phyloP scores from a whole-genome alignment of 2,329 filamentous ascomycete species.

The Ophiostoma novo-ulmi region DNA sequence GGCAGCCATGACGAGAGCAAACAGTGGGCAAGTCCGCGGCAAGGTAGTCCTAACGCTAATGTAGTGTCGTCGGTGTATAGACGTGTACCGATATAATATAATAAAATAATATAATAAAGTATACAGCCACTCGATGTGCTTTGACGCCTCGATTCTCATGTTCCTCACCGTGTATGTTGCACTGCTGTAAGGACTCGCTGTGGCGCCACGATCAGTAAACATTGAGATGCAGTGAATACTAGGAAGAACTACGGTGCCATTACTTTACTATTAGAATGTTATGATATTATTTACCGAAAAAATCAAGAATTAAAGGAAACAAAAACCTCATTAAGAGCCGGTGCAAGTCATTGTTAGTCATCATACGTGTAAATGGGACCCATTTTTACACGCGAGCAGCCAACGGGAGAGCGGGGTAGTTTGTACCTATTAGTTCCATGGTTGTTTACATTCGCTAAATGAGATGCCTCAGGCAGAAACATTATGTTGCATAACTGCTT shows the following conservation, averaged over 20 bases:
- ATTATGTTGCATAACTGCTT: background rate
- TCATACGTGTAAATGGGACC: background rate
- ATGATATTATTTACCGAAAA: background rate
- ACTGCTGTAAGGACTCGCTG: too few relatives aligned
- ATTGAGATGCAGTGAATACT: too few relatives aligned
- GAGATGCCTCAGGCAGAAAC: background rate
- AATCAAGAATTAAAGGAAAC: background rate
- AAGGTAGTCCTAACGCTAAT: background rate
- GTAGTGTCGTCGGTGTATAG: background rate
- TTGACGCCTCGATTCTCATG: too few relatives aligned
- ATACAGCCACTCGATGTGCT: too few relatives aligned
- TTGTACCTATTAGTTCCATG: background rate
- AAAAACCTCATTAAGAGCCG: background rate
- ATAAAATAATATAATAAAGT: too few relatives aligned
- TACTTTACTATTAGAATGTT: too few relatives aligned
- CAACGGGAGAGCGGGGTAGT: constrained; percentile 23
- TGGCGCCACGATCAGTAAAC: too few relatives aligned
- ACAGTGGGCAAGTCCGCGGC: background rate
- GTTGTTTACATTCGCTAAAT: background rate
- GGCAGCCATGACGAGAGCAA: background rate
- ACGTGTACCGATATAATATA: too few relatives aligned
- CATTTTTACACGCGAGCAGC: constrained; percentile 18
- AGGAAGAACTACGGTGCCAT: too few relatives aligned
- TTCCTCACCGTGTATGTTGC: too few relatives aligned
- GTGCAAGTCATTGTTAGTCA: background rate